phyloP scores from a whole-genome alignment of 257 asterid species.

The Asclepias syriaca region DNA sequence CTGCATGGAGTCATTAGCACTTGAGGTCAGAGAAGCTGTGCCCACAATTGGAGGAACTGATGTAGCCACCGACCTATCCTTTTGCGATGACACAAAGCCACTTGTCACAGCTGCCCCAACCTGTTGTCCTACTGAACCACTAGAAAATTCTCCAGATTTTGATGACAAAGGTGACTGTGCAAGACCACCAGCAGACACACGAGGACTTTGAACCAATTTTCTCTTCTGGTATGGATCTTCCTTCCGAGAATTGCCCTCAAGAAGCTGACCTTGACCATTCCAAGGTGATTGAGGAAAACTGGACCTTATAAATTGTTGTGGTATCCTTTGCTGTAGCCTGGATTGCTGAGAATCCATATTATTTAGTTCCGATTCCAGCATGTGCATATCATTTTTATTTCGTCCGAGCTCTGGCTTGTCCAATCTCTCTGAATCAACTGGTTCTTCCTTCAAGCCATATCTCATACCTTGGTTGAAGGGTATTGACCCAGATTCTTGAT shows the following conservation, averaged over 20 bases:
- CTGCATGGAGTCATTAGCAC: slow-evolving; percentile 72
- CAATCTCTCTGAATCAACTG: slow-evolving; percentile 63
- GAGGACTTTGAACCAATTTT: slow-evolving; percentile 86
- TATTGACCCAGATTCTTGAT: slow-evolving; percentile 29
- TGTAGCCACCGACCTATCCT: slow-evolving; percentile 73
- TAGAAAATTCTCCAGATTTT: slow-evolving; percentile 88
- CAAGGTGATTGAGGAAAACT: slow-evolving; percentile 66
- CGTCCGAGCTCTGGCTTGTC: slow-evolving; percentile 54
- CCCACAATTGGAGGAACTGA: slow-evolving; percentile 56
- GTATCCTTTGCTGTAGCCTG: slow-evolving; percentile 67
- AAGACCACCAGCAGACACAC: slow-evolving; percentile 79
- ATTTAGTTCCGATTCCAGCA: slow-evolving; percentile 47
- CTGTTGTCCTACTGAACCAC: slow-evolving; percentile 88
- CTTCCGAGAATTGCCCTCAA: slow-evolving; percentile 62
- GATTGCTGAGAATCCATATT: slow-evolving; percentile 59
- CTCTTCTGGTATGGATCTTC: slow-evolving; percentile 73
- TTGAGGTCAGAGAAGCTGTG: slow-evolving; percentile 55
- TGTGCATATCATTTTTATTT: slow-evolving; percentile 38
- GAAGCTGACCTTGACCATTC: slow-evolving; percentile 68
- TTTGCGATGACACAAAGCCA: slow-evolving; percentile 57
- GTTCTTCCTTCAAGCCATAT: slow-evolving; percentile 86
- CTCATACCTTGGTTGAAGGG: slow-evolving; percentile 72
- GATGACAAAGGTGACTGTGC: slow-evolving; percentile 99
- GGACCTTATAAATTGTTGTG: slow-evolving; percentile 59
- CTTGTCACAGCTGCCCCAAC: slow-evolving; percentile 71